Conservation (phyloP, 1,139 yeast species). For the Taphrina wiesneri region DNA sequence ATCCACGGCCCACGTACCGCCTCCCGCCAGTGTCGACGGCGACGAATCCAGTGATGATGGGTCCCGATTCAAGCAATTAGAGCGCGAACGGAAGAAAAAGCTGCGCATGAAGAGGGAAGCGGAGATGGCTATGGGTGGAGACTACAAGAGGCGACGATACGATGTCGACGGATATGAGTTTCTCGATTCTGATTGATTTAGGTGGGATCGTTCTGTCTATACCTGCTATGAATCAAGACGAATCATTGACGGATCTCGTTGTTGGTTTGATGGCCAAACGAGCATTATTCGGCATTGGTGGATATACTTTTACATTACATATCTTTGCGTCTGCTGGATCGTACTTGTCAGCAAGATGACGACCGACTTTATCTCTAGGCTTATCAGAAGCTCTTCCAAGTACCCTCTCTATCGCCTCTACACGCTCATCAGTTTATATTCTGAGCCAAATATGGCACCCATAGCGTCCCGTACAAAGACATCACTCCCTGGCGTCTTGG, state of each 20-base stretch:
- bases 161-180: constrained; percentile 22
- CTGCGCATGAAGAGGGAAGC: constrained; percentile 25
- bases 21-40: not conserved
- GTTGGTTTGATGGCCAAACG: too few relatives aligned
- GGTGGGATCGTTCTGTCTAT: too few relatives aligned
- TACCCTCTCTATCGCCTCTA: not conserved
- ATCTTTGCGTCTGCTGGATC: too few relatives aligned
- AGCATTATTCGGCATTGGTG: too few relatives aligned
- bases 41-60: constrained; percentile 29
- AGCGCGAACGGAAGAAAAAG: constrained; percentile 25
- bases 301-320: too few relatives aligned
- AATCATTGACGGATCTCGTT: too few relatives aligned
- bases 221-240: too few relatives aligned
- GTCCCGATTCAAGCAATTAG: constrained; percentile 27
- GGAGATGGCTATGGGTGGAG: constrained; percentile 15
- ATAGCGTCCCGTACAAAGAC: constrained; percentile 6
- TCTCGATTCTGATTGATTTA: constrained; percentile 20
- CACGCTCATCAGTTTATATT: not conserved
- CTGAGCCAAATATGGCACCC: constrained; percentile 13
- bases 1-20: constrained; percentile 9
- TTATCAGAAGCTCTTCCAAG: not conserved
- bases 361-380: not conserved
- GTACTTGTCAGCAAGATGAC: too few relatives aligned
- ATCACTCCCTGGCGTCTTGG: constrained; percentile 41
- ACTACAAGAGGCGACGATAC: constrained; percentile 18